Base-by-base conservation (phyloP, 2,329 filamentous ascomycete genomes). In the Cladosporium sphaerospermum region DNA sequence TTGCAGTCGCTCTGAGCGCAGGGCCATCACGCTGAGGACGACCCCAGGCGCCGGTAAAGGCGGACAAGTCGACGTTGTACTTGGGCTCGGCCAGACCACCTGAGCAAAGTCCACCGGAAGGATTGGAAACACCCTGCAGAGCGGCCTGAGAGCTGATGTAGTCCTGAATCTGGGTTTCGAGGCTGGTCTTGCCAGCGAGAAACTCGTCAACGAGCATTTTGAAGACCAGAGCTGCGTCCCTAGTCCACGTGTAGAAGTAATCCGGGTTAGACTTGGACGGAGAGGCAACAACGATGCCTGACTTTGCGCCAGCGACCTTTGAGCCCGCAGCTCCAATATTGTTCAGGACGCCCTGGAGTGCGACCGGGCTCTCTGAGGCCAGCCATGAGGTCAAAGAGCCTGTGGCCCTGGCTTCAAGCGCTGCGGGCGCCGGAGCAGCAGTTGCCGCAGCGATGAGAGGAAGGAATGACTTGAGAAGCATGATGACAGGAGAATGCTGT, bases 11-110 rank as follows among this genome's bases (percentile, higher is more conserved):
- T 47, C 89, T 79, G 37, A 93, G 78, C 18, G 88, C 82, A 19
- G 89, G 88, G 0, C 88, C 88, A 68, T 93, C 88, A 40, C 85
- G 78, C 69, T 93, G 88, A 10, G 88, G 88, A 16, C 88, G 81
- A 28, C 86, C 88, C 88, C 88, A 92, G 5, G 72, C 65, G 28
- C 80, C 61, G 5, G 59, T 62, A 45, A 61, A 59, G 7, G 81
- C 75, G 9, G 74, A 79, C 54, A 79, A 70, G 58, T 89, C 78
- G 39, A 82, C 80, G 53, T 85, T 75, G 69, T 81, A 91, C 69
- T 91, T 91, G 53, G 88, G 79, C 67, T 92, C 88, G 31, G 79
- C 88, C 7, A 92, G 68, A 5, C 79, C 78, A 11, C 74, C 72
- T 3, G 70, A 68, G 1, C 73, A 70, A 1, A 79, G 68, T 4